phyloP scores from a whole-genome alignment of 352 stramenopile genomes.

The Phytophthora foliorum region DNA sequence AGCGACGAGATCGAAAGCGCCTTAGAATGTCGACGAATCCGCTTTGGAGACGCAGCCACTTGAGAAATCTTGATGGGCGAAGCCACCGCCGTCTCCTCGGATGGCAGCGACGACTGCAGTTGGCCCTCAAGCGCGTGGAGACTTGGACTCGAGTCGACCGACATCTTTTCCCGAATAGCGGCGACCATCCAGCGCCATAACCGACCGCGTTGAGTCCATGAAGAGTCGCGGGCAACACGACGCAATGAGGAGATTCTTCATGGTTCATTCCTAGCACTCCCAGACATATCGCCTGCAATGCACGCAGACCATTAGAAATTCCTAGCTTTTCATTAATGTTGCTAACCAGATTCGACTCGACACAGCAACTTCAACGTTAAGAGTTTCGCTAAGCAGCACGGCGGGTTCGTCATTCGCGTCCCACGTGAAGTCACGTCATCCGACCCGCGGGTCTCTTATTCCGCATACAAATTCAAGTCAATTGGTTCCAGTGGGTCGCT shows the following conservation, averaged over 20 bases:
- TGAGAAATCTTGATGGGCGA: slow-evolving; percentile 7
- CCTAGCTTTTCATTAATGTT: background rate
- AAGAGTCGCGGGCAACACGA: slow-evolving; percentile 17
- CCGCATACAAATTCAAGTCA: slow-evolving; percentile 24
- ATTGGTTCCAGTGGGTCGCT: background rate
- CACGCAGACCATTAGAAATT: too few species aligned
- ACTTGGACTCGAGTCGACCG: slow-evolving; percentile 10
- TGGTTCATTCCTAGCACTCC: too few species aligned
- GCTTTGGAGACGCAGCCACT: slow-evolving; percentile 3
- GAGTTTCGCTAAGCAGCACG: slow-evolving; percentile 29
- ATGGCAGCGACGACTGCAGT: background rate
- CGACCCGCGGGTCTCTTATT: slow-evolving; percentile 14
- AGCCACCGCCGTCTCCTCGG: background rate
- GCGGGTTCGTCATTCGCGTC: slow-evolving; percentile 4
- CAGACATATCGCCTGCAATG: too few species aligned
- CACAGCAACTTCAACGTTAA: slow-evolving; percentile 4
- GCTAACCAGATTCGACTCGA: background rate
- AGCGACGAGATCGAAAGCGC: slow-evolving; percentile 42
- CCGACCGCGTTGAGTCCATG: background rate
- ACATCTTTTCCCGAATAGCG: slow-evolving; percentile 17
- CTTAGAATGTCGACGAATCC: slow-evolving; percentile 13
- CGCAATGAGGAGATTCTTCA: background rate
- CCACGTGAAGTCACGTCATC: slow-evolving; percentile 8
- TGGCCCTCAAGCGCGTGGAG: background rate
- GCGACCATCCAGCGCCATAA: slow-evolving; percentile 13